A percentile compares a stretch with the other conserved stretches of the same genome.
Conservation (phyloP, 1,284 basidiomycete species). For the Ustilago vetiveriae region DNA sequence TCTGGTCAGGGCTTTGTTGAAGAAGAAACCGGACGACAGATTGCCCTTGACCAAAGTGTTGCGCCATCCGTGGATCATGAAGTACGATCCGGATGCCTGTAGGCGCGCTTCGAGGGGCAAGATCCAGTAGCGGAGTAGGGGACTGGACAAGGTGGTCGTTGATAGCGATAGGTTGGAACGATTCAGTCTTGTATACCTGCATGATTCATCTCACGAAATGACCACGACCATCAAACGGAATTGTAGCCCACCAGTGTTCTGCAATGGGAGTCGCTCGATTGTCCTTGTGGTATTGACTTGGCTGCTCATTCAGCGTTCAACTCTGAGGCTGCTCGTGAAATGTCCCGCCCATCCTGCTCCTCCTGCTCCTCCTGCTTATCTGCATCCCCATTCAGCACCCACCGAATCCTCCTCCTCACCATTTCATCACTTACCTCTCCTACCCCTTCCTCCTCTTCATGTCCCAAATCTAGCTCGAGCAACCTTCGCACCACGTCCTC, state of each 20-base stretch:
- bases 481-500: slow-evolving; percentile 35
- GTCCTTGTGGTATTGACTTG: not conserved
- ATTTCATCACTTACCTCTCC: slow-evolving; percentile 6
- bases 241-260: not conserved
- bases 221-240: not conserved
- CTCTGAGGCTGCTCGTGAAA: not conserved
- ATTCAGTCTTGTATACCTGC: too few relatives aligned
- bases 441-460: slow-evolving; percentile 2
- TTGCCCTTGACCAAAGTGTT: slow-evolving; percentile 83
- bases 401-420: slow-evolving; percentile 12
- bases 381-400: slow-evolving; percentile 17
- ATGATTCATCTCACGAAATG: not conserved
- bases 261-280: too few relatives aligned
- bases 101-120: slow-evolving; percentile 52
- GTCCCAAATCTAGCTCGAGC: slow-evolving; percentile 20
- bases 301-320: not conserved
- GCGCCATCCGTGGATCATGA: slow-evolving; percentile 90
- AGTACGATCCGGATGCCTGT: slow-evolving; percentile 71
- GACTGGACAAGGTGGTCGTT: too few relatives aligned
- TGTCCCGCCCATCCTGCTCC: not conserved
- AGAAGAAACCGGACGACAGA: slow-evolving; percentile 84
- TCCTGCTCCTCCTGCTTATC: not conserved
- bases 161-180: too few relatives aligned
- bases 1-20: slow-evolving; percentile 74
- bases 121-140: slow-evolving; percentile 44